Base-by-base conservation (phyloP, 192 early-diverging fungal genomes). In the Coemansia sp. region DNA sequence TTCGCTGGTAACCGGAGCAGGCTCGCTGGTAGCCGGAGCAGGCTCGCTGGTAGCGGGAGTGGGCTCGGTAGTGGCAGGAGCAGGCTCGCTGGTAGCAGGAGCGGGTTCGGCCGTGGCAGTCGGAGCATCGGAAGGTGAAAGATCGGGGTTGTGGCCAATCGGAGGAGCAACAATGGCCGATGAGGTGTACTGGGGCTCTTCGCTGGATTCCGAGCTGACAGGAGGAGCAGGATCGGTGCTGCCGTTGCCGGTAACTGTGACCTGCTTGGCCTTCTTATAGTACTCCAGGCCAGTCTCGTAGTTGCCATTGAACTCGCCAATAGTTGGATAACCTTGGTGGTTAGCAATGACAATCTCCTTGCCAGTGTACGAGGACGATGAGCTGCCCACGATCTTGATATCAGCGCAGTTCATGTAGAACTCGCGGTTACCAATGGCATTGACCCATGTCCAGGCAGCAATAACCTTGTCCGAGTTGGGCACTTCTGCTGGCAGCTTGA, bases 401-500 rank as follows among this genome's bases (percentile, higher is more conserved):
- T 67, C 55, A 0, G 57, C 70, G 73, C 82, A 61, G 58, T 59
- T 64, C 53, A 55, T 55, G 48, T 72, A 72, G 37, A 72, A 65
- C 53, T 72, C 69, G 57, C 85, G 79, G 52, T 87, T 82, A n/a
- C 82, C 85, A 31, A 70, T 49, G 4, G 81, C 79, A 40, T 87
- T 87, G 70, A 84, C 79, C 84, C 84, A 87, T 15, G 83, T 61
- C 84, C 81, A 86, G 28, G 74, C 70, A 55, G 86, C 80, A 20
- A 78, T 66, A 11, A 63, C 83, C 33, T 77, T 82, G 55, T 81
- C 78, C 10, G 60, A 63, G 43, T 43, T 61, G 1, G 86, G 86
- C 51, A 82, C 54, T 5, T 72, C 55, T 14, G 28, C 50, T 13
- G 87, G 87, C 28, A 88, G 66, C 40, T 68, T 63, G 35, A 87